Conservation (phyloP, 2,329 filamentous ascomycete species). For the Alternaria sp. region DNA sequence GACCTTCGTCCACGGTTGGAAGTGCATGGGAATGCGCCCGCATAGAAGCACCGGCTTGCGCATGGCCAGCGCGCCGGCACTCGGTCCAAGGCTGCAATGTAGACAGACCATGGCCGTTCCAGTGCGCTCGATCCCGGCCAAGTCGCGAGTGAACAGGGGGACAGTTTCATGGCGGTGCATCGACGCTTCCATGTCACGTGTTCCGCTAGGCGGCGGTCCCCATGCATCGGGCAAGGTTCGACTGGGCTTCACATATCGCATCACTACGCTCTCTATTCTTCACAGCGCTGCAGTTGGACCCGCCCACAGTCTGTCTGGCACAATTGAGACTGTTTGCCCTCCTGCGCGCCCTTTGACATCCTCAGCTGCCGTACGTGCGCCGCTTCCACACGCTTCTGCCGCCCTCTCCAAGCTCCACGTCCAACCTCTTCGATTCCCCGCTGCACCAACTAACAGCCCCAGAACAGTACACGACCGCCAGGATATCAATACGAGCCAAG, state of each 20-base stretch:
- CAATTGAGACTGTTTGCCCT: slow-evolving; percentile 47
- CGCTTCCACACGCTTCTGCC: slow-evolving; percentile 38
- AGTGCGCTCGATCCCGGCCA: background rate
- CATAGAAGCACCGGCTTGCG: background rate
- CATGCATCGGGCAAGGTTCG: slow-evolving; percentile 22
- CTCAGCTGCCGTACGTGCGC: slow-evolving; percentile 41
- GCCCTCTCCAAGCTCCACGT: slow-evolving; percentile 29
- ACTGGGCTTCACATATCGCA: slow-evolving; percentile 38
- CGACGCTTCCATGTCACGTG: slow-evolving; percentile 31
- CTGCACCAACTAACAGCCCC: slow-evolving; percentile 32
- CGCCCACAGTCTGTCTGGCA: slow-evolving; percentile 29
- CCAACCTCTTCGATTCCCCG: slow-evolving; percentile 32
- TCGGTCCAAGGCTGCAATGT: background rate
- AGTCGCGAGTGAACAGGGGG: slow-evolving; percentile 13
- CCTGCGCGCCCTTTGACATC: slow-evolving; percentile 33
- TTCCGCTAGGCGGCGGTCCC: slow-evolving; percentile 19
- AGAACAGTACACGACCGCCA: slow-evolving; percentile 23
- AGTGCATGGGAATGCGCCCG: background rate
- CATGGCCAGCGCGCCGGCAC: background rate
- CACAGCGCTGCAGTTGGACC: slow-evolving; percentile 42
- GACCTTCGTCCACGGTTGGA: background rate
- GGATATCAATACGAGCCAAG: slow-evolving; percentile 32
- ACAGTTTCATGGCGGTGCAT: slow-evolving; percentile 21
- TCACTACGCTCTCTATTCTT: slow-evolving; percentile 53
- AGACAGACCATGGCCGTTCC: background rate